Evolutionary conservation across 2,329 filamentous ascomycete species (phyloP), one percentile per base, ranked within the genome.

Genomic region (Aureobasidium musti): DNA sequence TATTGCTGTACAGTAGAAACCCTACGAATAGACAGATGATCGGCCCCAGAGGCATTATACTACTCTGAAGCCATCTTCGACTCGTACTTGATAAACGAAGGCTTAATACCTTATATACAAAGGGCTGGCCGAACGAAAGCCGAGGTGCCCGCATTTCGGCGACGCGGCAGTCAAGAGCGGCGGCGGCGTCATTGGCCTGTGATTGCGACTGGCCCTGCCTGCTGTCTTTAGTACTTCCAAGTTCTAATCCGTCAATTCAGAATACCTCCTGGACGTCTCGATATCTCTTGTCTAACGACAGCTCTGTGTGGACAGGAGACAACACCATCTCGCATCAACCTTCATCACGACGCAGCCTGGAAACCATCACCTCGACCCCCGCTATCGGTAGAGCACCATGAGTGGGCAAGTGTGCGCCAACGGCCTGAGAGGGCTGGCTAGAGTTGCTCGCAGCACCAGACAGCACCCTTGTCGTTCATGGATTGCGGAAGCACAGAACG

Each of bases 81-180:
- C 56, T 30, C 23, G 56, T 60, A 19, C 39, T 11, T n/a, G 5
- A 33, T 52, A n/a, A n/a, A n/a, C n/a, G n/a, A n/a, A n/a, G n/a
- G n/a, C n/a, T n/a, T n/a, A n/a, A n/a, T n/a, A n/a, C n/a, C 19
- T n/a, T 19, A 23, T 13, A 30, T 19, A 19, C 17, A 11, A 43
- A 19, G 35, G 1, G 33, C 53, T 28, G 53, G 57, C 57, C 57
- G 57, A 61, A 49, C n/a, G 57, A 61, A 61, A 37, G 57, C 57
- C 57, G 57, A 61, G 57, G 57, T 49, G 41, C 41, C 57, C 57
- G 57, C 41, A 49, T 47, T 28, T 61, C 57, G 57, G 57, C 41
- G 43, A 26, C 33, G 57, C 57, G 57, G 57, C 57, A 61, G 35
- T 26, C 30, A 28, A 28, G 41, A 49, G 14, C 37, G 57, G 57